Base-by-base conservation (phyloP, 208 protist species). In the Trypanosoma boissoni region DNA sequence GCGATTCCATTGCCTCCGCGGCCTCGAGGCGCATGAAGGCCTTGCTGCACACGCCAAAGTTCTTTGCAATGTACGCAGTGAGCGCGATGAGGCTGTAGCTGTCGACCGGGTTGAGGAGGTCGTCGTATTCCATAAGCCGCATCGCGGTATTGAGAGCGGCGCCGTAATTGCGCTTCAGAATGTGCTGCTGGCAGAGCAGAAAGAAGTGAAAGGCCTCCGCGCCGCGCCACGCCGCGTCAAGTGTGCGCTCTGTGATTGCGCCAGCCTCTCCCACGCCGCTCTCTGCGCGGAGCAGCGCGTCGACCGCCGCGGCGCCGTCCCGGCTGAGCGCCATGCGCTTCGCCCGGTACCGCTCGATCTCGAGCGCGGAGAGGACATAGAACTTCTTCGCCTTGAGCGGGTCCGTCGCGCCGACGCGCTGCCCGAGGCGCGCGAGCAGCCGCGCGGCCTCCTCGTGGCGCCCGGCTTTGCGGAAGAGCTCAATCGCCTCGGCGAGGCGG, bases 191-290 rank as follows among this genome's bases (percentile, higher is more conserved):
- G 32, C 86, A 92, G 34, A 98, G 74, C 9, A 98, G 69, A 37
- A 96, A 93, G 60, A 95, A 99, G 73, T 99, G 97, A 72, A 92
- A 98, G 14, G 96, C 97, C 78, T 99, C 94, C 3, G 96, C 96
- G 12, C 91, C 92, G 43, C 86, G 80, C 94, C 96, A 98, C 10
- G 91, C 81, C 16, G 84, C 84, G 60, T 96, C 91, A 12, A 96
- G 72, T 24, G 78, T 76, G 49, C 86, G 78, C 68, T 94, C 85
- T 28, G 76, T 65, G 18, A 36, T 16, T 12, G 12, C 12, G 34
- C 12, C 8, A 6, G 8, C 34, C 34, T 39, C 51, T 48, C 76
- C 83, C 26, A 80, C 66, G 29, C 71, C 58, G 42, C 39, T 42
- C 55, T 97, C 95, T n/a, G 78, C 78, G 41, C 72, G 55, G 32